These are phyloP conservation scores for Scheffersomyces coipomensis DNA, from an alignment of 805 yeast species.

Conservation along the genomic window DNA sequence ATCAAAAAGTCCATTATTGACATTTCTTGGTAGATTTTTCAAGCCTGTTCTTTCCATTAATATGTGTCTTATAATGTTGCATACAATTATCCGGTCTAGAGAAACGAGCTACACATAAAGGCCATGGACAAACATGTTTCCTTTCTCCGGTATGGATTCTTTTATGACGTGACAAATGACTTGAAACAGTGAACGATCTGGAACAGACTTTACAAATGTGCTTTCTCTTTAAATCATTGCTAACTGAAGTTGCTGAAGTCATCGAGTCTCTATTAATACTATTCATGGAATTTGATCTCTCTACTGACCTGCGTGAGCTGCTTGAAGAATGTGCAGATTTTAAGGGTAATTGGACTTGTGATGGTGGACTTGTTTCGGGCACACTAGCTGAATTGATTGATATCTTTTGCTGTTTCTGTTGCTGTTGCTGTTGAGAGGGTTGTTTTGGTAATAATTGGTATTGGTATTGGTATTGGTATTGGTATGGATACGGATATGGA, in stretches of 20 bases:
- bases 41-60: slow-evolving; percentile 43
- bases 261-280: slow-evolving; percentile 1
- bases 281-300: neutral
- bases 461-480: neutral
- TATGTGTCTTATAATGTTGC: slow-evolving; percentile 87
- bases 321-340: neutral
- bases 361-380: neutral
- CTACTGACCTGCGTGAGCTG: neutral
- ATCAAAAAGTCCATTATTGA: too few species aligned
- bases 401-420: neutral
- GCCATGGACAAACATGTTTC: slow-evolving; percentile 79
- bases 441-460: neutral
- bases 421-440: neutral
- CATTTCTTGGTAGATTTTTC: slow-evolving; percentile 4
- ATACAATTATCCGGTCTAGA: slow-evolving; percentile 93
- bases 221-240: slow-evolving; percentile 32
- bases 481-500: too few species aligned
- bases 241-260: neutral
- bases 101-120: slow-evolving; percentile 76
- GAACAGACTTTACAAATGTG: slow-evolving; percentile 59
- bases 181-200: slow-evolving; percentile 77
- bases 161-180: slow-evolving; percentile 86
- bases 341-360: neutral
- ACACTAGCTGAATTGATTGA: neutral
- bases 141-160: slow-evolving; percentile 92